These are phyloP conservation scores for Epicoccum nigrum DNA, from an alignment of 2,329 filamentous ascomycete species.

Conservation along the genomic window DNA sequence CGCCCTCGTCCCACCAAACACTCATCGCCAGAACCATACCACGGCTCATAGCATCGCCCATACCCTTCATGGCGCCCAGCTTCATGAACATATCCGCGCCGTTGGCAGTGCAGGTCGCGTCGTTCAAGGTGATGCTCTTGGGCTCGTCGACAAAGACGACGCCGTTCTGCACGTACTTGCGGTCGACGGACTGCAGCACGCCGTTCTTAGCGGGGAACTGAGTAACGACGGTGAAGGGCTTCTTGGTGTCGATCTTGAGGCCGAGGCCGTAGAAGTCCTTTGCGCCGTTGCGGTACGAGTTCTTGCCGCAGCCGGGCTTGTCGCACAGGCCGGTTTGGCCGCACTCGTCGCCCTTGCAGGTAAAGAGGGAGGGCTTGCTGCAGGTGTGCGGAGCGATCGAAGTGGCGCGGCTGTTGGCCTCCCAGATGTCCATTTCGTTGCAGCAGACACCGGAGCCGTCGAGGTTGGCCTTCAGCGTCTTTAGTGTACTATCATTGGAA, in stretches of 20 bases:
- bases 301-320: slow-evolving; percentile 45
- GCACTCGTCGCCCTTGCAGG: slow-evolving; percentile 52
- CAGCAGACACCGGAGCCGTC: slow-evolving; percentile 57
- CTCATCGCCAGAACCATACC: slow-evolving; percentile 62
- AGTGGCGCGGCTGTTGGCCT: slow-evolving; percentile 57
- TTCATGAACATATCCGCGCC: slow-evolving; percentile 38
- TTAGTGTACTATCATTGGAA: slow-evolving; percentile 47
- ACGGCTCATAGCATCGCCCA: slow-evolving; percentile 55
- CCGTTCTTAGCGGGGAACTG: slow-evolving; percentile 68
- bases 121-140: slow-evolving; percentile 39
- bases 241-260: slow-evolving; percentile 62
- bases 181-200: slow-evolving; percentile 64
- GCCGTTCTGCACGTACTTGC: slow-evolving; percentile 70
- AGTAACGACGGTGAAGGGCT: slow-evolving; percentile 69
- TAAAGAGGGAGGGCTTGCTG: slow-evolving; percentile 52
- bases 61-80: slow-evolving; percentile 52
- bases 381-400: slow-evolving; percentile 59
- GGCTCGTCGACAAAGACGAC: slow-evolving; percentile 63
- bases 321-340: slow-evolving; percentile 41
- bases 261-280: slow-evolving; percentile 37
- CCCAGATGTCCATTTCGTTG: slow-evolving; percentile 64
- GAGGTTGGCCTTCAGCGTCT: slow-evolving; percentile 47
- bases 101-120: slow-evolving; percentile 37
- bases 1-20: slow-evolving; percentile 62
- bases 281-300: slow-evolving; percentile 38